A percentile compares a stretch with the other conserved stretches of the same genome.
phyloP scores from a whole-genome alignment of 257 asterid species.

The Solanum chiquidenum region DNA sequence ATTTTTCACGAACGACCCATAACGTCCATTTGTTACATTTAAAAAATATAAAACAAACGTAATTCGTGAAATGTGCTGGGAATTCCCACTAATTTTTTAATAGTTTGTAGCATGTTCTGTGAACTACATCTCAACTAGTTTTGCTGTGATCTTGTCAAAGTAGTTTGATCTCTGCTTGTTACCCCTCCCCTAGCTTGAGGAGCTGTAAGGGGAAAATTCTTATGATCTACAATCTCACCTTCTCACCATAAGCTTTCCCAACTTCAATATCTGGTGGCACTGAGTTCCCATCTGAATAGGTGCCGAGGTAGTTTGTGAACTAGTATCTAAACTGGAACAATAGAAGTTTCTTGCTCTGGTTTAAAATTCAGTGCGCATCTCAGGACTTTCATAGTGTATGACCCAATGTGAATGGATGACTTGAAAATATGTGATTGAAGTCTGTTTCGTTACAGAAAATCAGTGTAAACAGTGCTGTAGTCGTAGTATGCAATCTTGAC shows the following conservation, averaged over 20 bases:
- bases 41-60: background rate
- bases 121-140: background rate
- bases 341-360: background rate
- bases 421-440: background rate
- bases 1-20: background rate
- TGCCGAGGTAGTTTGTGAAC: background rate
- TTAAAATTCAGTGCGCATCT: background rate
- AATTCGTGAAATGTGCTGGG: background rate
- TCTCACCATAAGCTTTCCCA: background rate
- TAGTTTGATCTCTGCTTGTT: background rate
- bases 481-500: background rate
- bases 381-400: background rate
- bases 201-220: background rate
- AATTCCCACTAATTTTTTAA: background rate
- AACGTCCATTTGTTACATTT: background rate
- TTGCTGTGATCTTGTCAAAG: background rate
- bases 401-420: background rate
- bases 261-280: background rate
- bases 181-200: background rate
- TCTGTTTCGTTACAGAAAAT: background rate
- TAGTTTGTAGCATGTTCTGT: background rate
- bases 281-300: background rate
- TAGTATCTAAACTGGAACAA: background rate
- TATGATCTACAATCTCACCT: background rate
- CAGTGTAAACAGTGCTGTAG: background rate